Base-by-base conservation (phyloP, 148 eudicot genomes). In the Nepenthes mirabilis region DNA sequence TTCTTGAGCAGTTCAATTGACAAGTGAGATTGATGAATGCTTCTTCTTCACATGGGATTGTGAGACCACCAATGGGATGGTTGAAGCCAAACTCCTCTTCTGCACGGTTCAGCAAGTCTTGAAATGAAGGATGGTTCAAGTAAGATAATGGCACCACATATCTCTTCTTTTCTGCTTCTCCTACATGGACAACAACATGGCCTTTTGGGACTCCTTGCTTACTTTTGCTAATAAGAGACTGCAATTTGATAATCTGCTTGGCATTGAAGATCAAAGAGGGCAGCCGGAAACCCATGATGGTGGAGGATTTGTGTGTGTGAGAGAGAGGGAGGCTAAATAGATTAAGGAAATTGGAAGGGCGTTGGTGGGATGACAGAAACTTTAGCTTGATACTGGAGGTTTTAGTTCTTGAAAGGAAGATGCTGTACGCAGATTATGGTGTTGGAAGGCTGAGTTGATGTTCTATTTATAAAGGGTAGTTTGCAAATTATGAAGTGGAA, bases 1-100 rank as follows among this genome's bases (percentile, higher is more conserved):
- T 54, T 54, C 36, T n/a, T 33, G 35, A 4, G 57, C 5, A 33
- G 11, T 54, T 54, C 57, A 33, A 14, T 63, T 63, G 43, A 34
- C 45, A 35, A 14, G 49, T 58, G 4, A 70, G 35, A 55, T 57
- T 11, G n/a, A 63, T 43, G 64, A 72, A 77, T 2, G 57, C 55
- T 14, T 77, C 75, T 65, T 77, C 73, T 6, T 11, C 58, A 58
- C 83, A 79, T 71, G 34, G 74, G 68, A 62, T 76, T 3, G 83
- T 81, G 52, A 81, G 78, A 13, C 90, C 80, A 2, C 90, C 90
- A 61, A 68, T 68, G 4, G 90, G 79, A 67, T 81, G 70, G 52
- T 68, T 37, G 23, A 71, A 74, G 13, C 79, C 79, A 11, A 76
- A 75, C 37, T 79, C 79, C 64, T 76, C 77, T 52, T 76, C 79